Conservation (phyloP, 2,329 filamentous ascomycete genomes). For the Aspergillus floridensis region DNA sequence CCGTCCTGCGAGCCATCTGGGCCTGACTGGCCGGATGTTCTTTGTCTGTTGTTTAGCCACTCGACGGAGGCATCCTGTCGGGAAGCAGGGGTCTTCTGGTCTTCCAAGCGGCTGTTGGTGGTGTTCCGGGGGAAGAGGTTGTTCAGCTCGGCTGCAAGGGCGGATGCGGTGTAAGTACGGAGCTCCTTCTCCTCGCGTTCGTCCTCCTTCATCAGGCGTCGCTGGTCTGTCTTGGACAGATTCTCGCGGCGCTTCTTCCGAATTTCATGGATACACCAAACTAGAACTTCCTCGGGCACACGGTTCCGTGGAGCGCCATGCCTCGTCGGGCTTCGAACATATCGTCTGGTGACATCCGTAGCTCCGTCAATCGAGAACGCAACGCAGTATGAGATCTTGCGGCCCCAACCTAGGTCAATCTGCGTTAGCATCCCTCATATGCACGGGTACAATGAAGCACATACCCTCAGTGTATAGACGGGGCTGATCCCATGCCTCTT, state of each 20-base stretch:
- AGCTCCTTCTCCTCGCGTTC: conserved; percentile 50
- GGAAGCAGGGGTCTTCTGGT: conserved; percentile 43
- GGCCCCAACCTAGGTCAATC: conserved; percentile 69
- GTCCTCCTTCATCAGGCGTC: conserved; percentile 47
- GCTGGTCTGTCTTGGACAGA: conserved; percentile 72
- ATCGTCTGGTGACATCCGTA: conserved; percentile 65
- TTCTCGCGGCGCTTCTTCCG: conserved; percentile 78
- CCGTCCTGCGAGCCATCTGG: conserved; percentile 34
- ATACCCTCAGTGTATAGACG: conserved; percentile 81
- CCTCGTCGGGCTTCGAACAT: conserved; percentile 53
- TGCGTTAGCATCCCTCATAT: conserved; percentile 13
- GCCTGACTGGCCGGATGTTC: conserved; percentile 32
- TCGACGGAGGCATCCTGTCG: conserved; percentile 34
- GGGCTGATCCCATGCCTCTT: conserved; percentile 93
- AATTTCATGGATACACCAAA: conserved; percentile 91
- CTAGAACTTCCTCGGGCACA: conserved; percentile 83
- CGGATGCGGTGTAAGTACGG: conserved; percentile 45
- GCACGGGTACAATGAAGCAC: conserved; percentile 23
- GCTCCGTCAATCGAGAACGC: conserved; percentile 89
- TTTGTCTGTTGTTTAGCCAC: conserved; percentile 31
- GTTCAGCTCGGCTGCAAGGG: conserved; percentile 46
- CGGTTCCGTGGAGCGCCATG: conserved; percentile 71
- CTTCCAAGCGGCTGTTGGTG: conserved; percentile 30
- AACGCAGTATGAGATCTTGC: conserved; percentile 95
- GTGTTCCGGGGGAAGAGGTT: conserved; percentile 38